Evolutionary conservation across 768 basidiomycete species (phyloP).

Genomic region (Tremella fuciformis): DNA sequence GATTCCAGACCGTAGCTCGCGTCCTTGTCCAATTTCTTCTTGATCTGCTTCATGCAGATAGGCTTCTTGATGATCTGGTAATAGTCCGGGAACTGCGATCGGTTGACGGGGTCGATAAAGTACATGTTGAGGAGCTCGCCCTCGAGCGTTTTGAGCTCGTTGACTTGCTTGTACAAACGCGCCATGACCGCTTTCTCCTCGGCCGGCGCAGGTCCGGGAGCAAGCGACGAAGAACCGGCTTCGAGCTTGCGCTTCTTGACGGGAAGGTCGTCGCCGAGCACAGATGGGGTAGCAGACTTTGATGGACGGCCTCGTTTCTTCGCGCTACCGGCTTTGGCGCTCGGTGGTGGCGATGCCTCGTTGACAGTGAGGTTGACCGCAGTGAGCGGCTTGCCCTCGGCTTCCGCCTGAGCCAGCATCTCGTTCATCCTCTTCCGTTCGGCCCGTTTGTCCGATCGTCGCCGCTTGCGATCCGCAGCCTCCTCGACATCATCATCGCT

Average conservation of each 20-base stretch:
- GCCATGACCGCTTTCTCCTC: constrained; percentile 35
- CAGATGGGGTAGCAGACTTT: constrained; percentile 32
- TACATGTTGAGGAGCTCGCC: constrained; percentile 44
- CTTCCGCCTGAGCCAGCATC: constrained; percentile 34
- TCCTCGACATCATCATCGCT: constrained; percentile 50
- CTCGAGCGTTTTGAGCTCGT: constrained; percentile 33
- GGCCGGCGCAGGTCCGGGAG: neutral
- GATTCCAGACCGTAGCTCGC: constrained; percentile 71
- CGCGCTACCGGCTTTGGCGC: constrained; percentile 3
- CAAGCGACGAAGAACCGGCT: neutral
- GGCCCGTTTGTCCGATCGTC: constrained; percentile 22
- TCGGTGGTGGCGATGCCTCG: constrained; percentile 34
- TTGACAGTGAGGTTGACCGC: constrained; percentile 75
- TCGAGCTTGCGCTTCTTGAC: constrained; percentile 7
- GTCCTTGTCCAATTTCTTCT: constrained; percentile 60
- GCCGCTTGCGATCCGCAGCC: constrained; percentile 34
- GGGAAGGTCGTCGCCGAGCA: constrained; percentile 35
- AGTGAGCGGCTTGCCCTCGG: constrained; percentile 55
- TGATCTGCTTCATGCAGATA: constrained; percentile 81
- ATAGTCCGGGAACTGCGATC: constrained; percentile 81
- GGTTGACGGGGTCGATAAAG: constrained; percentile 49
- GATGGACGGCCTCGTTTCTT: constrained; percentile 39
- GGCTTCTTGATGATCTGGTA: constrained; percentile 82
- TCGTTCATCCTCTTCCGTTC: constrained; percentile 38
- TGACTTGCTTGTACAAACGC: constrained; percentile 41